These are phyloP conservation scores for Smithsoniella earleae DNA, from an alignment of 163 green algal genomes.

Conservation along the genomic window DNA sequence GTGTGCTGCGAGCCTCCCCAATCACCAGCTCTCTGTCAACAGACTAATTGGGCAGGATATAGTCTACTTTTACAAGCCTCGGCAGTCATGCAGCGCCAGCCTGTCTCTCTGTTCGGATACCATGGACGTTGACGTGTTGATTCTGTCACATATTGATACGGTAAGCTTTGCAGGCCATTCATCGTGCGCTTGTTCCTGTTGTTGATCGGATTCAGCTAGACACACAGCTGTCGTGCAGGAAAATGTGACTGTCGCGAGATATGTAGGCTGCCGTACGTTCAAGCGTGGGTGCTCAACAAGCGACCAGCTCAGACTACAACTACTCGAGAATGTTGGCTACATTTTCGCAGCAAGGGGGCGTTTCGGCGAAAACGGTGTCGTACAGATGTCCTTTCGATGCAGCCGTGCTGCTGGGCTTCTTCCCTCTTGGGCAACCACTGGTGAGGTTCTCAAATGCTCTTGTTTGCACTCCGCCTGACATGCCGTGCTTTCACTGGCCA, in stretches of 20 bases:
- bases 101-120: background rate
- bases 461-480: background rate
- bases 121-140: background rate
- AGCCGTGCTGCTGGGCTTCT: background rate
- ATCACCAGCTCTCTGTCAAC: background rate
- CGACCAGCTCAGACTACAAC: too few species aligned
- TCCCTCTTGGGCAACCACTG: background rate
- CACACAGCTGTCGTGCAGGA: background rate
- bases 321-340: conserved; percentile 14
- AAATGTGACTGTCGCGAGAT: background rate
- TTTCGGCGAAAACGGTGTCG: background rate
- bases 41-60: background rate
- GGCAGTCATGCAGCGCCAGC: background rate
- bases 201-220: background rate
- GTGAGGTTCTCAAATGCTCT: background rate
- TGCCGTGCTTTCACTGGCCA: too few species aligned
- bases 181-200: background rate
- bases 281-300: too few species aligned
- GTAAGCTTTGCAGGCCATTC: background rate
- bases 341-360: background rate
- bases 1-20: background rate
- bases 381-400: background rate
- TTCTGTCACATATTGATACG: background rate
- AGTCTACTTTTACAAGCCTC: conserved; percentile 20
- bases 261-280: too few species aligned